Evolutionary conservation across 208 protist genomes (phyloP).

Genomic region (Blastocrithidia nonstop): DNA sequence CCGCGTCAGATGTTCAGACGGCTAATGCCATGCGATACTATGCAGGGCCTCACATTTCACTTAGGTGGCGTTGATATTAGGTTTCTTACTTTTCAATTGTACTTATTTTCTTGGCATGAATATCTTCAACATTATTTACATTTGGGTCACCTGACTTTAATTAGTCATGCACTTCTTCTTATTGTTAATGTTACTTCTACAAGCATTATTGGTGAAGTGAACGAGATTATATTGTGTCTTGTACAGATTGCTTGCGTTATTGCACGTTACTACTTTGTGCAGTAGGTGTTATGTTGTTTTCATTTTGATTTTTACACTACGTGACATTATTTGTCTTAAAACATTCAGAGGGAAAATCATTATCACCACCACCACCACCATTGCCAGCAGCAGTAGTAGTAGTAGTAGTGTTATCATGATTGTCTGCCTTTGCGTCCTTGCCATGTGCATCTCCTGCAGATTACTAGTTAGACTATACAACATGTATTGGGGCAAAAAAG

Average conservation of each 20-base stretch:
- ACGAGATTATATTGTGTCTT: no score
- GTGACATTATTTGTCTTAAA: no score
- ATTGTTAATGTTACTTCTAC: not conserved
- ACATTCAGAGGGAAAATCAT: no score
- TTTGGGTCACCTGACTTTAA: not conserved
- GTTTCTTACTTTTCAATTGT: no score
- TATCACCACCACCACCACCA: constrained; percentile 1
- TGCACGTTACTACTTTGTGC: no score
- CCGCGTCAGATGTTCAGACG: constrained; percentile 70
- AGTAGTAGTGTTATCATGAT: no score
- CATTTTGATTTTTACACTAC: no score
- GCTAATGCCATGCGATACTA: constrained; percentile 78
- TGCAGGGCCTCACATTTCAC: constrained; percentile 45
- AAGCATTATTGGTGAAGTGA: no score
- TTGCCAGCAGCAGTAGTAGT: constrained; percentile 3
- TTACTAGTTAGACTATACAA: constrained; percentile 2
- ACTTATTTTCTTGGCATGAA: no score
- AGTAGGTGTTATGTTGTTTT: no score
- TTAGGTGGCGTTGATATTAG: not conserved
- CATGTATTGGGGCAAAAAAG: constrained; percentile 36
- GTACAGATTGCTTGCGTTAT: no score
- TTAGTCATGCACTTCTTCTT: not conserved
- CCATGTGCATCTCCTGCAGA: not conserved
- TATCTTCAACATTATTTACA: not conserved
- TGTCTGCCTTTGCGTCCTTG: not conserved